Evolutionary conservation across 345 rosid genomes (phyloP), one percentile per base, ranked within the genome.

Genomic region (Turnera subulata): DNA sequence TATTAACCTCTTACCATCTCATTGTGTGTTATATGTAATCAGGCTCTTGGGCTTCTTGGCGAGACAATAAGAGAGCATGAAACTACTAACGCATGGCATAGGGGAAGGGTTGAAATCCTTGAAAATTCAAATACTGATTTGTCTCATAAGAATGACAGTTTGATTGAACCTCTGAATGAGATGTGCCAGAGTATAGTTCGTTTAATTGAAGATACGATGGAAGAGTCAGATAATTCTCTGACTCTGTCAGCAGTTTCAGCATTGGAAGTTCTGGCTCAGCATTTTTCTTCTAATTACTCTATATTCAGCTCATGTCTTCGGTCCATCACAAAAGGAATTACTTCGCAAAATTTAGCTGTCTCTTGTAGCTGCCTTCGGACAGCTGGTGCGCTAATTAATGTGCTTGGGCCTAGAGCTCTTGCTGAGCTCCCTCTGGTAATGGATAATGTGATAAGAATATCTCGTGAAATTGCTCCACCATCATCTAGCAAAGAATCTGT

Each of bases 341-440:
- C 68, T 57, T 93, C 96, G 18, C 58, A 43, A 43, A 70, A 76
- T 69, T 56, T 76, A 69, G 84, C 73, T 23, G 58, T 89, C 53
- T 82, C 94, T 65, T 85, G 94, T 62, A 72, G 88, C 80, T 85
- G 89, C 66, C 88, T 93, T 40, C 84, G 78, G 32, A 69, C 99
- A 37, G 71, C 83, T 42, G 89, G 85, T 61, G 83, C 91, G 62
- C 63, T 93, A 62, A 74, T 89, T 66, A 78, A 82, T 78, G 94
- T 87, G 61, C 84, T 93, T 67, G 99, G 97, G 55, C 83, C 85
- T 50, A 86, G 74, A 79, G 91, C 97, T 25, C 78, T 93, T 21
- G 26, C 62, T 56, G 90, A 83, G 74, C 88, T 93, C 50, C 96
- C 97, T 42, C 53, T 55, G 63, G 56, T 93, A 64, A 86, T 89